These are phyloP conservation scores for Rhizophora mangle DNA, from an alignment of 345 rosid genomes.

Conservation along the genomic window DNA sequence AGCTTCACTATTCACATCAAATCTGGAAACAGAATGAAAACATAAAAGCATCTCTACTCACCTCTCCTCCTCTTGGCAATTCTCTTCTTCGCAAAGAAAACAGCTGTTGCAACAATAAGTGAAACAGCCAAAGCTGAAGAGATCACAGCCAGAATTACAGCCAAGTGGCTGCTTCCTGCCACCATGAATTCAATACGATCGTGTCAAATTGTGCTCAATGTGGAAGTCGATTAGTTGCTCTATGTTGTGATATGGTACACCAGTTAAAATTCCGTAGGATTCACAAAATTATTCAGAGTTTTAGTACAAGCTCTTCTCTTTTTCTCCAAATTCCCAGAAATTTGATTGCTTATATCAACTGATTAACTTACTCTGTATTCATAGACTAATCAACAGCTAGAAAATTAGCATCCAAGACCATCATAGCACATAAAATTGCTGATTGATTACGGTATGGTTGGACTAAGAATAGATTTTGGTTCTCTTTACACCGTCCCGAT, in stretches of 20 bases:
- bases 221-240: neutral
- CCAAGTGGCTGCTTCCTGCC: constrained; percentile 44
- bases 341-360: no score
- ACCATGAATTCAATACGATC: neutral
- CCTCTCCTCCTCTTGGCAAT: constrained; percentile 48
- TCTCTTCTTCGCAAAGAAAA: constrained; percentile 46
- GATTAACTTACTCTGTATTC: no score
- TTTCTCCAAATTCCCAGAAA: no score
- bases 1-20: neutral
- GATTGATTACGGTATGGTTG: no score
- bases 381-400: no score
- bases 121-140: constrained; percentile 48
- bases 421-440: no score
- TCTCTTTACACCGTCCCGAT: no score
- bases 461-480: no score
- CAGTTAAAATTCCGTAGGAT: neutral
- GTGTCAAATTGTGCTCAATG: constrained; percentile 2
- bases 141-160: constrained; percentile 50
- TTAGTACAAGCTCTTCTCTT: no score
- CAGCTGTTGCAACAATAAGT: constrained; percentile 34
- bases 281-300: no score
- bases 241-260: neutral
- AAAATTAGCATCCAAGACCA: no score
- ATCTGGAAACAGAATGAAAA: neutral
- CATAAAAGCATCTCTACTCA: constrained; percentile 15